Evolutionary conservation across 1,284 basidiomycete species (phyloP).

Genomic region (Rhodotorula sp.): DNA sequence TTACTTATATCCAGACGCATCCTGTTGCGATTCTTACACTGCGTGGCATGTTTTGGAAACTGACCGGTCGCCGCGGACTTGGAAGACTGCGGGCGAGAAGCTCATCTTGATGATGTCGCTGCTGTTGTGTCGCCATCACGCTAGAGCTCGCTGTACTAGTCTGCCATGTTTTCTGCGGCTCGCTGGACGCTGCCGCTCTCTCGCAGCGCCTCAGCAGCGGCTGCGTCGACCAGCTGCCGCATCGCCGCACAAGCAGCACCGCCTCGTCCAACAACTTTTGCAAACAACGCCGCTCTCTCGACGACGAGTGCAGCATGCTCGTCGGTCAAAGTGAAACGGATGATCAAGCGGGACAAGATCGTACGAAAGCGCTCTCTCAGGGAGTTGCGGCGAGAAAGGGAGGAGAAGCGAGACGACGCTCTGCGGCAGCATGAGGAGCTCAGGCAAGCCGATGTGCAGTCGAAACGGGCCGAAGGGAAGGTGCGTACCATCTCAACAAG

Average conservation of each 20-base stretch:
- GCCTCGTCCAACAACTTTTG: not conserved
- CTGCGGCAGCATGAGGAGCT: slow-evolving; percentile 1
- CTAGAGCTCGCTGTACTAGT: not conserved
- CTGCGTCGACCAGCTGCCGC: not conserved
- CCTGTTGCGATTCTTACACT: too few relatives aligned
- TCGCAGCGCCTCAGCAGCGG: not conserved
- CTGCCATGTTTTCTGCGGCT: slow-evolving; percentile 1
- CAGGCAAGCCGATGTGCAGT: not conserved
- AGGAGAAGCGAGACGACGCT: not conserved
- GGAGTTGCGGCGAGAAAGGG: slow-evolving; percentile 1
- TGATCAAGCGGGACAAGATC: slow-evolving; percentile 11
- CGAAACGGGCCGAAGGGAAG: not conserved
- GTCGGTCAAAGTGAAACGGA: slow-evolving; percentile 12
- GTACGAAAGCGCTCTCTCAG: slow-evolving; percentile 3
- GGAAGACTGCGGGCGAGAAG: not conserved
- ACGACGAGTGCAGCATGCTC: not conserved
- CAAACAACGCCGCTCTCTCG: not conserved
- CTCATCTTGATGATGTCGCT: not conserved
- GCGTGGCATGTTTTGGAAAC: too few relatives aligned
- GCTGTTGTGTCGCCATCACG: too few relatives aligned
- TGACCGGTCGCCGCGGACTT: not conserved
- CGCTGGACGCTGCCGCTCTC: slow-evolving; percentile 1
- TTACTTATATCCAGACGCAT: not conserved
- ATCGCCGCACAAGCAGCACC: not conserved
- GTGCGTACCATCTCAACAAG: not conserved